phyloP scores from a whole-genome alignment of 129 eudicot species.

The Saussurea involucrata region DNA sequence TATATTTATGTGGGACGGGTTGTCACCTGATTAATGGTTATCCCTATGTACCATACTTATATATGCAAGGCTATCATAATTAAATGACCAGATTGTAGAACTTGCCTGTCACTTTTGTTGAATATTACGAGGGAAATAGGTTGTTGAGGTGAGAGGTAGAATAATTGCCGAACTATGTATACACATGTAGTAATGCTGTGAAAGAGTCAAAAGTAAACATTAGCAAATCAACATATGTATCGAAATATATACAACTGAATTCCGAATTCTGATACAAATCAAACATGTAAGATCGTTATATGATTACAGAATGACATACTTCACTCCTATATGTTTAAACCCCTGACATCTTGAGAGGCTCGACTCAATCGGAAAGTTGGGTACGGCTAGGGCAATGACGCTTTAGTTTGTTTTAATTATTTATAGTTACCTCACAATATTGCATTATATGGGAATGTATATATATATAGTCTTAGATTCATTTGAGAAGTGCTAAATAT shows the following conservation, averaged over 20 bases:
- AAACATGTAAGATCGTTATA: too few relatives aligned
- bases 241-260: neutral
- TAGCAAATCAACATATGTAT: neutral
- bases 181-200: conserved; percentile 17
- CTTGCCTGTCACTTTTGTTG: conserved; percentile 12
- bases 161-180: conserved; percentile 16
- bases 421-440: too few relatives aligned
- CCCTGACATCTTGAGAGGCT: too few relatives aligned
- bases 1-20: neutral
- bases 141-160: conserved; percentile 14
- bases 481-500: too few relatives aligned
- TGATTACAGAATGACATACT: too few relatives aligned
- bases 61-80: neutral
- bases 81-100: neutral
- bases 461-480: too few relatives aligned
- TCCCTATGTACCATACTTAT: neutral
- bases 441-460: too few relatives aligned
- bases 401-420: too few relatives aligned
- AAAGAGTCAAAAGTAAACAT: neutral
- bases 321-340: too few relatives aligned
- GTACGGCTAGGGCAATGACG: too few relatives aligned
- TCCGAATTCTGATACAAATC: too few relatives aligned
- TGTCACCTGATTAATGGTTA: neutral
- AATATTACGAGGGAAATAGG: conserved; percentile 19
- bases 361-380: too few relatives aligned